Conservation (phyloP, 2,329 filamentous ascomycete genomes). For the Aureobasidium sp. region DNA sequence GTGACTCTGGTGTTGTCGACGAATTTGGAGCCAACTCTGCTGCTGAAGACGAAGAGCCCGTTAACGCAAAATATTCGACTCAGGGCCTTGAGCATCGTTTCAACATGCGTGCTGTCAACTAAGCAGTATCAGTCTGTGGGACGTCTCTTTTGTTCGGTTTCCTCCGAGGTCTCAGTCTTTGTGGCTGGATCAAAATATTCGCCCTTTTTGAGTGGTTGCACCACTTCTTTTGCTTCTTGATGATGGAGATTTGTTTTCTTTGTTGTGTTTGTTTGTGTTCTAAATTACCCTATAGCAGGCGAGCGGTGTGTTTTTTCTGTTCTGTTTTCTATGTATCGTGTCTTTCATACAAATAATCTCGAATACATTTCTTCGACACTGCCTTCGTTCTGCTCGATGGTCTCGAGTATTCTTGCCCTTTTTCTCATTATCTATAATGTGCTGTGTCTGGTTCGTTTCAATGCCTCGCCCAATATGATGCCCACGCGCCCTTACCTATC, state of each 20-base stretch:
- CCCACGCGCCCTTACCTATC: too few relatives aligned
- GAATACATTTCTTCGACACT: too few relatives aligned
- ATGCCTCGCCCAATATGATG: too few relatives aligned
- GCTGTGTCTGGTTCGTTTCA: too few relatives aligned
- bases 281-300: slow-evolving; percentile 5
- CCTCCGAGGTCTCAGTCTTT: neutral
- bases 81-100: slow-evolving; percentile 6
- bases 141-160: neutral
- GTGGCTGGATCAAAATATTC: neutral
- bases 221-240: neutral
- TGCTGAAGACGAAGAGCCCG: neutral
- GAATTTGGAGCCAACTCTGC: neutral
- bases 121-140: neutral
- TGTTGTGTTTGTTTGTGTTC: neutral
- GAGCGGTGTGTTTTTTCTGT: neutral
- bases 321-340: neutral
- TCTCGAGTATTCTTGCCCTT: too few relatives aligned
- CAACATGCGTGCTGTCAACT: slow-evolving; percentile 6
- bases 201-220: neutral
- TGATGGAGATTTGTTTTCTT: neutral
- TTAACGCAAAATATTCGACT: neutral
- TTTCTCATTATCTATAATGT: too few relatives aligned
- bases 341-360: neutral
- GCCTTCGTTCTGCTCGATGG: too few relatives aligned
- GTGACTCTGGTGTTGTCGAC: neutral